Percentiles rank a stretch among this genome's conserved stretches.
These are phyloP conservation scores for Eucalyptus tenuipes DNA, from an alignment of 345 rosid genomes.

Conservation along the genomic window DNA sequence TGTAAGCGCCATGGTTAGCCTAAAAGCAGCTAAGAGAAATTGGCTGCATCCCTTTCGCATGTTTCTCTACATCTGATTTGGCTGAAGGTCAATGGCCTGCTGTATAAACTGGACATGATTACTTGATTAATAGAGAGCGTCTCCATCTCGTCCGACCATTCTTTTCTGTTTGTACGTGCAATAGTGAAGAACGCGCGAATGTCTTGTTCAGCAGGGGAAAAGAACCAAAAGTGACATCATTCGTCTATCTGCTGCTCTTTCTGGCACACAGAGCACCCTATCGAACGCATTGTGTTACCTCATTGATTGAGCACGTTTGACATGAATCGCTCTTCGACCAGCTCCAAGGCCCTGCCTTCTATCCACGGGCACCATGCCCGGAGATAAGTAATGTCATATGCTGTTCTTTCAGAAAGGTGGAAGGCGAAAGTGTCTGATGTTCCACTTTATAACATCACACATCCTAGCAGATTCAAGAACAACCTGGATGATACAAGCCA, in stretches of 20 bases:
- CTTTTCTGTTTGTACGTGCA: background rate
- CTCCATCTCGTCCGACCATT: background rate
- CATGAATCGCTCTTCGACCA: background rate
- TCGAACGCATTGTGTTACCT: background rate
- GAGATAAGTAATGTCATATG: background rate
- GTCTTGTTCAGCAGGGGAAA: background rate
- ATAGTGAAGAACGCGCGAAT: background rate
- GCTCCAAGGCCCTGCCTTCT: background rate
- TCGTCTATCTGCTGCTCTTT: slow-evolving; percentile 1
- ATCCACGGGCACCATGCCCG: background rate
- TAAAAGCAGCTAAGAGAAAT: background rate
- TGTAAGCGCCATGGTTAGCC: background rate
- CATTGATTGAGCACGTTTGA: background rate
- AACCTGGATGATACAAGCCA: background rate
- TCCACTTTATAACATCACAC: background rate
- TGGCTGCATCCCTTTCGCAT: background rate
- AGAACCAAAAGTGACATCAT: background rate
- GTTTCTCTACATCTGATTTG: background rate
- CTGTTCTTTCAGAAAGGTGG: background rate
- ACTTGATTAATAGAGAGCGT: background rate
- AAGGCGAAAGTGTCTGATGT: background rate
- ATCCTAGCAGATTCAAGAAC: background rate
- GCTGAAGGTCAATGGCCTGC: background rate
- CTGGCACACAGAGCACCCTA: slow-evolving; percentile 12
- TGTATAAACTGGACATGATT: background rate